Conservation (phyloP, 208 protist genomes). For the Crithidia brevicula region DNA sequence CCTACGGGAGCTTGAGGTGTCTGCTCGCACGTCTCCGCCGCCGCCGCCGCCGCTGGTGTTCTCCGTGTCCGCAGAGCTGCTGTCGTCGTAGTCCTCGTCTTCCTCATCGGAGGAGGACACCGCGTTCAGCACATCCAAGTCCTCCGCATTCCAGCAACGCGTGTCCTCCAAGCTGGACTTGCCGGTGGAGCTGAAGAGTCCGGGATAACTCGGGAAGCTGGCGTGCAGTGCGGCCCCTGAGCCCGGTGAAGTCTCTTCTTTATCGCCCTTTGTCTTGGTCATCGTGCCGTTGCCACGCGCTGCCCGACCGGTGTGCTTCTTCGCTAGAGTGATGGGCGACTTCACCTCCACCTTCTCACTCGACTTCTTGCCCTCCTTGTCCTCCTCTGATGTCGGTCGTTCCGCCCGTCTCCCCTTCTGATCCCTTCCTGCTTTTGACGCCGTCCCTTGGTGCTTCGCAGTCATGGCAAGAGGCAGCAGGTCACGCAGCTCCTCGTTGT, state of each 20-base stretch:
- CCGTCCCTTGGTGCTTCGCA: not conserved
- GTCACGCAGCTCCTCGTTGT: constrained; percentile 82
- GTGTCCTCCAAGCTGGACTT: not conserved
- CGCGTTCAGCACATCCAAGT: constrained; percentile 6
- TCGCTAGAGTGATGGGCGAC: not conserved
- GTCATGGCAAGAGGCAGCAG: constrained; percentile 38
- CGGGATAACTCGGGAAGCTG: not conserved
- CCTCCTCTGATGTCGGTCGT: too few relatives aligned
- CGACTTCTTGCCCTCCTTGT: too few relatives aligned
- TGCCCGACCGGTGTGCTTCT: not conserved
- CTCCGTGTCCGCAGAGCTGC: not conserved
- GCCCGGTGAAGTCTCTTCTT: not conserved
- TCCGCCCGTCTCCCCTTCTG: too few relatives aligned
- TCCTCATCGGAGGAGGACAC: constrained; percentile 6
- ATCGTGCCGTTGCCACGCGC: not conserved
- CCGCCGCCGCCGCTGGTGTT: not conserved
- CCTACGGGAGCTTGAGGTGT: too few relatives aligned
- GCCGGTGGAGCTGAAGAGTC: not conserved
- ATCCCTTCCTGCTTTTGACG: too few relatives aligned
- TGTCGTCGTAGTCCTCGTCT: not conserved
- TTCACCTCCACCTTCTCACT: not conserved
- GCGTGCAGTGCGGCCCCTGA: not conserved
- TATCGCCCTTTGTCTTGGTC: not conserved
- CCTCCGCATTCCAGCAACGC: constrained; percentile 6
- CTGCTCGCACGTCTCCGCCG: not conserved